Evolutionary conservation across 129 eudicot genomes (phyloP).

Genomic region (Flaveria linearis): DNA sequence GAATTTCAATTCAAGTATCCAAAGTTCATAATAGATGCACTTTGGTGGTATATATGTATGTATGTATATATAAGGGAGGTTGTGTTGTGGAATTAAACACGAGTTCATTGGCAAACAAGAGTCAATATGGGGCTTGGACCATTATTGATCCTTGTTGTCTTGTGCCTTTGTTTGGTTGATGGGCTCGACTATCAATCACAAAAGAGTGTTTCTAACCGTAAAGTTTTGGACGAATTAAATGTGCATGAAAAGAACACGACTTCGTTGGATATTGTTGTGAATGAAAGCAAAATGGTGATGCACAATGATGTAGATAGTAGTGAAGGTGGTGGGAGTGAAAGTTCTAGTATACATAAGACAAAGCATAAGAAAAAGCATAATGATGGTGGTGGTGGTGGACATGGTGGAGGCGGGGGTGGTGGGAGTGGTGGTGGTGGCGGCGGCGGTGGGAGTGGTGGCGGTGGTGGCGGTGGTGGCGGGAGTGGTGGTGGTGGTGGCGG

Average conservation of each 20-base stretch:
- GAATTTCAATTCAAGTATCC: constrained; percentile 18
- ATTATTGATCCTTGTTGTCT: constrained; percentile 24
- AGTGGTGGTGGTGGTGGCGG: not conserved
- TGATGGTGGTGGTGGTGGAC: not conserved
- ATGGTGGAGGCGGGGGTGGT: not conserved
- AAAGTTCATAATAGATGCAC: not conserved
- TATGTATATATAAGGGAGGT: constrained; percentile 15
- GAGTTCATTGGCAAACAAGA: not conserved
- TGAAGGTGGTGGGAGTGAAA: constrained; percentile 13
- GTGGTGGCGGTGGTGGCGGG: not conserved
- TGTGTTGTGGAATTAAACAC: constrained; percentile 12
- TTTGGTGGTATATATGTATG: constrained; percentile 10
- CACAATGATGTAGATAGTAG: constrained; percentile 3
- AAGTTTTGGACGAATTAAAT: constrained; percentile 2
- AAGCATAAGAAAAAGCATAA: not conserved
- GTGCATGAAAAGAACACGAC: constrained; percentile 25
- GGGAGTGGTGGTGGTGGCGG: not conserved
- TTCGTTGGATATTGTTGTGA: not conserved
- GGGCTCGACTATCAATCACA: constrained; percentile 21
- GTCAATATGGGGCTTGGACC: constrained; percentile 31
- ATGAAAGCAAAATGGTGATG: too few species aligned
- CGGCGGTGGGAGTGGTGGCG: too few species aligned
- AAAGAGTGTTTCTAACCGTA: constrained; percentile 18
- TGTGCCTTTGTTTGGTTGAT: constrained; percentile 36
- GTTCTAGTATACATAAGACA: not conserved